Base-by-base conservation (phyloP, 2,329 filamentous ascomycete genomes). In the Macroventuria anomochaeta region DNA sequence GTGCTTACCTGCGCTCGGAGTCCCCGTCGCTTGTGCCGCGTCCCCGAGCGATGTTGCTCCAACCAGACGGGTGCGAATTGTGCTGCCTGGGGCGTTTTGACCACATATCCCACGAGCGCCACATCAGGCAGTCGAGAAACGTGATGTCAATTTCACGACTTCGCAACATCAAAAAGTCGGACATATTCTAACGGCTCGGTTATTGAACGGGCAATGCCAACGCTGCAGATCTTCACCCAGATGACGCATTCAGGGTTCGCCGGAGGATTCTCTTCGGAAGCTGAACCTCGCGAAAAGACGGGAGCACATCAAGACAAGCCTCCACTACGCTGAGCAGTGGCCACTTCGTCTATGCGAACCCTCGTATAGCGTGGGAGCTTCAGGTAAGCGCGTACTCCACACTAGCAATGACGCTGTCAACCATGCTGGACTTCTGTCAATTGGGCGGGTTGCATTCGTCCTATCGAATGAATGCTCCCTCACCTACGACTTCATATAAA, bases 61-160 rank as follows among this genome's bases (percentile, higher is more conserved):
- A 72, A 69, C 64, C 56, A 58, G 39, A 60, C 11, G 37, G 12
- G 20, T 43, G 57, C 51, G 40, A 72, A 72, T 67, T 55, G 48
- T 64, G 65, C 53, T 73, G 70, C 70, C 70, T 73, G 56, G 51
- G 40, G 61, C 58, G 61, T 66, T 64, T 54, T 46, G 58, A 38
- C 49, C 52, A 38, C 59, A 23, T 53, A 25, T 41, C 18, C 31
- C 10, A 25, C 15, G 7, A 34, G 12, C 39, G 44, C 51, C 40
- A 40, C 44, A 50, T 43, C 43, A 59, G 51, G 47, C 58, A 61
- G 40, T 52, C 29, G 48, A 46, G 37, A 57, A 52, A 44, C 39
- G 53, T 57, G 59, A 50, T 44, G n/a, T 40, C 33, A 17, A 49
- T 25, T 29, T 49, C 25, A 38, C 34, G n/a, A 46, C 18, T 49